Base-by-base conservation (phyloP, 352 stramenopile genomes). In the Phytophthora europaea region DNA sequence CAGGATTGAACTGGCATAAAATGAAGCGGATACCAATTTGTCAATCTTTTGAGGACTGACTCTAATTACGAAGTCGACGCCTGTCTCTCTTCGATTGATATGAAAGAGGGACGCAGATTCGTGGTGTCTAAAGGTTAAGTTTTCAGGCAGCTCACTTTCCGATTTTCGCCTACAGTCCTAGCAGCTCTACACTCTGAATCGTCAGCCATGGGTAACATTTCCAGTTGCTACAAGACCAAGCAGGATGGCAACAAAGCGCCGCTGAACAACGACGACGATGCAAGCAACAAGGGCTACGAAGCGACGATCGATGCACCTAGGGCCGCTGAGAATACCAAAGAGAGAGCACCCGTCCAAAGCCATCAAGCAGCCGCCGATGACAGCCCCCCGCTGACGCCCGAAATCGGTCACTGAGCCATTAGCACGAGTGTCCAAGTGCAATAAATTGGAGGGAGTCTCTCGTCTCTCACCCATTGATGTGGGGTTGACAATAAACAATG, bases 181-280 rank as follows among this genome's bases (percentile, higher is more conserved):
- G 28, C 31, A 28, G 31, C 33, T 52, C 28, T 34, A 65, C 33
- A 50, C 16, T 68, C 16, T 6, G 57, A 23, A n/a, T 8, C 23
- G 50, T 22, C 43, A 43, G 8, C 1, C n/a, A 75, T 75, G 67
- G 67, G 61, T 18, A 75, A 70, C n/a, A 40, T 62, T 12, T 61
- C 70, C 8, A 33, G 61, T 45, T 75, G 67, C 43, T 64, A 69
- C 66, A 73, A 73, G 51, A 33, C 51, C 20, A 73, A 59, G 22
- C 12, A 61, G 26, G 52, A 58, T 23, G 22, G 28, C 10, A 31
- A 6, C 15, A 70, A 60, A n/a, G 28, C 61, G 18, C 34, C 52
- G 36, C 48, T 15, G 36, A 61, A 18, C 38, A 36, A 38, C 45
- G 40, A 6, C 23, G 36, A 54, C 23, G 18, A 22, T 40, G n/a